phyloP scores from a whole-genome alignment of 805 yeast genomes.

The Pichia exigua region DNA sequence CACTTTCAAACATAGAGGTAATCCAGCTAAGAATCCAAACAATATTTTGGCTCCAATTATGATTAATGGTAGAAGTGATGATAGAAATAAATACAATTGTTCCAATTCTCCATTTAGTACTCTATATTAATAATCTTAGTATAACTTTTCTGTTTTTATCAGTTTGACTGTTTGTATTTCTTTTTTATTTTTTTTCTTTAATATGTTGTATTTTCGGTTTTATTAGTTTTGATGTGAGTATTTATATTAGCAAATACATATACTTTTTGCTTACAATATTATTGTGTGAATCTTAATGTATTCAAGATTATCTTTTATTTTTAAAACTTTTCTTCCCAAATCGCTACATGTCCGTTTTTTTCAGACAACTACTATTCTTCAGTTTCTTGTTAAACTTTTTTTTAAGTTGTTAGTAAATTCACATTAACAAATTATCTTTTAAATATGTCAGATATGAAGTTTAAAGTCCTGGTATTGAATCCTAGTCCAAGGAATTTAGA shows the following conservation, averaged over 20 bases:
- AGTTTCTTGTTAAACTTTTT: no score
- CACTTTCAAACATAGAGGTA: constrained; percentile 80
- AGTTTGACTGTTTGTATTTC: background rate
- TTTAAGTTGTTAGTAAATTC: no score
- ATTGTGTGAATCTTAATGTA: no score
- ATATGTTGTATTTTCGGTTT: background rate
- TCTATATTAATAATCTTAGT: constrained; percentile 18
- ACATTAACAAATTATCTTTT: background rate
- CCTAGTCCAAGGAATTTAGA: constrained; percentile 36
- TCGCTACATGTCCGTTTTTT: background rate
- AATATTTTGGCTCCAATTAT: constrained; percentile 28
- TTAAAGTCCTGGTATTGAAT: constrained; percentile 33
- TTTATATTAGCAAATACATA: background rate
- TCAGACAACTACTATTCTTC: background rate
- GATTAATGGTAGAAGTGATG: constrained; percentile 18
- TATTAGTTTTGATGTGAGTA: background rate
- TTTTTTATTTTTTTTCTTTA: background rate
- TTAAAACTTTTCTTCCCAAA: background rate
- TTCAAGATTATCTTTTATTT: background rate
- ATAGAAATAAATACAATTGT: constrained; percentile 17
- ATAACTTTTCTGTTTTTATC: background rate
- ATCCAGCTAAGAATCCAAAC: constrained; percentile 41
- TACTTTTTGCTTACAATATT: background rate
- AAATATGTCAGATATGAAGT: background rate
- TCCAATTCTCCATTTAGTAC: constrained; percentile 31